Evolutionary conservation across 768 basidiomycete genomes (phyloP), one percentile per base, ranked within the genome.

Genomic region (Cystofilobasidium macerans): DNA sequence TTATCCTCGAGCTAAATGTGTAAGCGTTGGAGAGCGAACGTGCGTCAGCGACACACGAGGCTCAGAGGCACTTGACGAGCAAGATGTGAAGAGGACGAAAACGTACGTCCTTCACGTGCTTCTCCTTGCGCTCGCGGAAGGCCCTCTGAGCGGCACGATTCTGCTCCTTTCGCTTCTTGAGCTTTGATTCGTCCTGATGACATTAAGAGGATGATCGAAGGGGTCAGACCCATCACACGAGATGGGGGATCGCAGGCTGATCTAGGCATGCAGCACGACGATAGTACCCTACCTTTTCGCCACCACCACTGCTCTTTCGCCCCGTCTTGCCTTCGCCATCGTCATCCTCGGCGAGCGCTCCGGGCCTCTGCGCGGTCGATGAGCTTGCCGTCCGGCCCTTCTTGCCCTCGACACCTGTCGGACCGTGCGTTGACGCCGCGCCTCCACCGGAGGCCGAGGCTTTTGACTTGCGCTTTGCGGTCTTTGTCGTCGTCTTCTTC

Each of bases 141-240:
- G 94, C 94, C 61, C 94, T 85, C 77, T 99, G 95, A 9, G 94
- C 94, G 3, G 92, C 65, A 63, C 94, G 82, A 72, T 99, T 99
- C 78, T 98, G 94, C 71, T 97, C 89, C 78, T 98, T 98, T 69
- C 94, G 85, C 74, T 94, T 93, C 69, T 88, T 69, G 6, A 90
- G 77, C 28, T 88, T 82, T 6, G 80, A 76, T 72, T 89, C 88
- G 70, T 92, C 89, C 77, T 88, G 56, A 35, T 30, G 43, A 28
- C 1, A n/a, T 20, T 6, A 40, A 42, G 26, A 20, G 28, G 45
- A 16, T 24, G 61, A 13, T 28, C 2, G 2, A 2, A 45, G 22
- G 14, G 13, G 38, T 3, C 32, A 3, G 57, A 58, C 22, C 22
- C 5, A n/a, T 11, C 8, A 28, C 11, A 47, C 24, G 16, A 13